Conservation (phyloP, 1,284 basidiomycete genomes). For the Sanghuangporus sanghuang region DNA sequence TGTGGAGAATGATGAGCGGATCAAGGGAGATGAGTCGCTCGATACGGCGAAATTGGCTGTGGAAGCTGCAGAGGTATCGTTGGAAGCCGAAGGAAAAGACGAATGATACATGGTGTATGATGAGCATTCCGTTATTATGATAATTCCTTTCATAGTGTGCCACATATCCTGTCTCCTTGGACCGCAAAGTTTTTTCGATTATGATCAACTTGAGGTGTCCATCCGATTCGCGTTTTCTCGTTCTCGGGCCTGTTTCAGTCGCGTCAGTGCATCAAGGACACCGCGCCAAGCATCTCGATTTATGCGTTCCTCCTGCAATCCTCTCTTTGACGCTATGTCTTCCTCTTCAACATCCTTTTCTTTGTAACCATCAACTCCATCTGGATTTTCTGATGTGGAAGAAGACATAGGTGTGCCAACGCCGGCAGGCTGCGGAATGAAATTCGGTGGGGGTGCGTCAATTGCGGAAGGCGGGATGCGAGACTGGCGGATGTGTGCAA, state of each 20-base stretch:
- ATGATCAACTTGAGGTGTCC: constrained; percentile 5
- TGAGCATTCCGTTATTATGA: neutral
- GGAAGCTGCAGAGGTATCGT: constrained; percentile 34
- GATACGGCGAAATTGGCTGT: constrained; percentile 56
- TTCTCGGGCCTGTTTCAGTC: constrained; percentile 46
- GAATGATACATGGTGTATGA: neutral
- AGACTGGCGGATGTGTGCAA: constrained; percentile 76
- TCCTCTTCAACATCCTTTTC: constrained; percentile 23
- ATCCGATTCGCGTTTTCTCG: constrained; percentile 24
- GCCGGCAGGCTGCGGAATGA: constrained; percentile 69
- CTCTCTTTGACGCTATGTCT: constrained; percentile 36
- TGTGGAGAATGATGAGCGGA: constrained; percentile 18
- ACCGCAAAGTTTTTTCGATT: neutral
- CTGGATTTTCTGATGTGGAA: neutral
- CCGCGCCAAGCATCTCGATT: constrained; percentile 74
- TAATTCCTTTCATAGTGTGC: neutral
- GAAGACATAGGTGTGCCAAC: constrained; percentile 54
- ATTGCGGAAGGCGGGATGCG: constrained; percentile 78
- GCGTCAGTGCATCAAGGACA: constrained; percentile 58
- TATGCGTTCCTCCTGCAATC: constrained; percentile 71
- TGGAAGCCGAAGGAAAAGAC: neutral
- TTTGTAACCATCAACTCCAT: neutral
- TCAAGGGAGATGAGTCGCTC: constrained; percentile 49
- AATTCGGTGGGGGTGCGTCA: constrained; percentile 64
- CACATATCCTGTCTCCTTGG: neutral